Evolutionary conservation across 2,329 filamentous ascomycete species (phyloP).

Genomic region (Harringtonia lauricola): DNA sequence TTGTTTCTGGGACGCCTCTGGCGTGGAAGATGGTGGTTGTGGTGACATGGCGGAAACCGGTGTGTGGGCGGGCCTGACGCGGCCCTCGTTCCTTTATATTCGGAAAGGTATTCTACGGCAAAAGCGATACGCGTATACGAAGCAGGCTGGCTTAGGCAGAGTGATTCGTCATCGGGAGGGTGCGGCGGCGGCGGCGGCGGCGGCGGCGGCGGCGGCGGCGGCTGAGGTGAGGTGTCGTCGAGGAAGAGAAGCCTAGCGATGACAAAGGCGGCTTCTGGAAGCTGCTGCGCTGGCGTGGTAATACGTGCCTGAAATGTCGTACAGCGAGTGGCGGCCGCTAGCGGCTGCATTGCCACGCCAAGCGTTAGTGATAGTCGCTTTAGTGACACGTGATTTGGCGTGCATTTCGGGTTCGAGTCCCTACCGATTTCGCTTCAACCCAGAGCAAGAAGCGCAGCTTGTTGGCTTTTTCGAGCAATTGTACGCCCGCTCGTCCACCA

Average conservation of each 20-base stretch:
- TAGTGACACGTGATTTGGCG: conserved; percentile 11
- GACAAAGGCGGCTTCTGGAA: conserved; percentile 9
- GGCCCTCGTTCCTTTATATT: no score
- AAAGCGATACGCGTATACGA: background rate
- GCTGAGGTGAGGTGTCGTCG: background rate
- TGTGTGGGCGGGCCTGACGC: background rate
- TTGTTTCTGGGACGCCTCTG: conserved; percentile 18
- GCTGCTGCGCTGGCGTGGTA: background rate
- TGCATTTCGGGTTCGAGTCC: conserved; percentile 1
- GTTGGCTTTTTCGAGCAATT: background rate
- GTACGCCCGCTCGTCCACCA: background rate
- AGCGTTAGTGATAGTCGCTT: no score
- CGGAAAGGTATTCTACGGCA: no score
- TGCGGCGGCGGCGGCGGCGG: no score
- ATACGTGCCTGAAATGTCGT: background rate
- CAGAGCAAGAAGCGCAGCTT: no score
- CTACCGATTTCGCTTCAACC: background rate
- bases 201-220: no score
- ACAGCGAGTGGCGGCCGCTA: background rate
- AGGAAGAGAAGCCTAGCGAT: background rate
- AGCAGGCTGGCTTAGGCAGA: background rate
- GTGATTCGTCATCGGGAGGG: conserved; percentile 2
- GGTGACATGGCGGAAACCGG: conserved; percentile 28
- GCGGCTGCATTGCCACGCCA: background rate
- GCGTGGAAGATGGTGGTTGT: conserved; percentile 24